Percentiles rank a stretch among this genome's conserved stretches.
These are phyloP conservation scores for Trichomonas tenax DNA, from an alignment of 208 protist genomes.

Conservation along the genomic window DNA sequence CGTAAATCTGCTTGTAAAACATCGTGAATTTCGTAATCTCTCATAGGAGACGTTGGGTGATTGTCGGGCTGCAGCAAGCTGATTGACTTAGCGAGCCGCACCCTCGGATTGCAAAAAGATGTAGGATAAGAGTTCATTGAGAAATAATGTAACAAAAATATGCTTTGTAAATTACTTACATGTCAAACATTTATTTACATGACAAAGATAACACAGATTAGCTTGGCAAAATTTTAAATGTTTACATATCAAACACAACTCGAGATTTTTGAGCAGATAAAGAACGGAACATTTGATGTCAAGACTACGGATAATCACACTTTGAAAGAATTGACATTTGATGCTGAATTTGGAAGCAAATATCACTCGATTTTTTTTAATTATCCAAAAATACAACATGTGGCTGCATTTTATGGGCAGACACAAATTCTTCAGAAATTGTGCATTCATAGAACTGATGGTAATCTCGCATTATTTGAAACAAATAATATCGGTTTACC, in stretches of 20 bases:
- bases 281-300: too few relatives aligned
- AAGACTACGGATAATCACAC: too few relatives aligned
- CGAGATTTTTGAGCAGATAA: too few relatives aligned
- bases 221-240: too few relatives aligned
- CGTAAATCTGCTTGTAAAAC: neutral
- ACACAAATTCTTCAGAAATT: neutral
- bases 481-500: neutral
- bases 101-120: neutral
- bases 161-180: too few relatives aligned
- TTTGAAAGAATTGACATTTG: too few relatives aligned
- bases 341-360: too few relatives aligned
- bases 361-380: neutral
- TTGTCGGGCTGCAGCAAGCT: neutral
- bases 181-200: too few relatives aligned
- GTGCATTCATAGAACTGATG: neutral
- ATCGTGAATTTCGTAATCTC: neutral
- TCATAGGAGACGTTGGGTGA: neutral
- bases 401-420: neutral
- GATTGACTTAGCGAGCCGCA: neutral
- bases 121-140: neutral
- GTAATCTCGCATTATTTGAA: neutral
- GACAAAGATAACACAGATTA: too few relatives aligned
- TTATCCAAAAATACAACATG: neutral
- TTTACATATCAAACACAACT: too few relatives aligned
- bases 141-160: neutral